Percentiles rank a stretch among this genome's conserved stretches.
phyloP scores from a whole-genome alignment of 1,284 basidiomycete species.

The Erythrobasidium hasegawianum region DNA sequence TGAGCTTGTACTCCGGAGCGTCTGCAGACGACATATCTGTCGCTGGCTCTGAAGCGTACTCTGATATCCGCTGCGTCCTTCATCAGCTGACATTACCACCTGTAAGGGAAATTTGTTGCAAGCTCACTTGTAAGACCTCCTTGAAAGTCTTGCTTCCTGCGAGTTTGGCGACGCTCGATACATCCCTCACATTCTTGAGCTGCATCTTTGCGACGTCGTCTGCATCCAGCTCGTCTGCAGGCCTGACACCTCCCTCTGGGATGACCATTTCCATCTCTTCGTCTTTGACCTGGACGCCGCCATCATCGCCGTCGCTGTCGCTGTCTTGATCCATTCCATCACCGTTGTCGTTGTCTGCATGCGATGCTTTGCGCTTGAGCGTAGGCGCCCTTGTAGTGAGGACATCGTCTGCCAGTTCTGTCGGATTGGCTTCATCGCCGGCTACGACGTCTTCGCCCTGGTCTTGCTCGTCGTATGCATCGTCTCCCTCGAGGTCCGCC shows the following conservation, averaged over 20 bases:
- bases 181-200: conserved; percentile 73
- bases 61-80: conserved; percentile 63
- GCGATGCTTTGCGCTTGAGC: conserved; percentile 27
- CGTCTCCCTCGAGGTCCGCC: conserved; percentile 75
- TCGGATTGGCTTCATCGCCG: conserved; percentile 29
- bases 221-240: conserved; percentile 86
- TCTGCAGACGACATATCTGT: conserved; percentile 70
- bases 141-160: conserved; percentile 76
- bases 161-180: conserved; percentile 81
- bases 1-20: conserved; percentile 92
- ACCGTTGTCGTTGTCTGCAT: conserved; percentile 48
- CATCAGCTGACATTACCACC: not conserved
- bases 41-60: conserved; percentile 72
- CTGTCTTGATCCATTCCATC: conserved; percentile 31
- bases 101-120: not conserved
- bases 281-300: conserved; percentile 43
- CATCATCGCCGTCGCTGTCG: conserved; percentile 43
- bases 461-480: conserved; percentile 61
- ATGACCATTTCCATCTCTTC: conserved; percentile 58
- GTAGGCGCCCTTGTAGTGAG: conserved; percentile 35
- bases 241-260: conserved; percentile 80
- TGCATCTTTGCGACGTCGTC: conserved; percentile 93
- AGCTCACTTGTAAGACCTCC: conserved; percentile 71
- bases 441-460: conserved; percentile 53
- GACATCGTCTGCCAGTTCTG: conserved; percentile 13